phyloP scores from a whole-genome alignment of 345 rosid species.

The Eucalyptus regnans region DNA sequence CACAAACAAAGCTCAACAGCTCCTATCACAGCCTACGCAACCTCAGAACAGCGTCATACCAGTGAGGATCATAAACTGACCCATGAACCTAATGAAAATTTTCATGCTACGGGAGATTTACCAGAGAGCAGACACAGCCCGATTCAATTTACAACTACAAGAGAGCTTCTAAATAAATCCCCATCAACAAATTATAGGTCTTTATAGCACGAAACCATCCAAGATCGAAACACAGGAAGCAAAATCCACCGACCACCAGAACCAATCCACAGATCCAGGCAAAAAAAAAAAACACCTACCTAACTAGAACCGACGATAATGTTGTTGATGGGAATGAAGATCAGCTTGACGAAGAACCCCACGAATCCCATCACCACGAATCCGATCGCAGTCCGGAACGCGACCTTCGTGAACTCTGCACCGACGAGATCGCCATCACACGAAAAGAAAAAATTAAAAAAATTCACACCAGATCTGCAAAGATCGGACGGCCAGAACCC shows the following conservation, averaged over 20 bases:
- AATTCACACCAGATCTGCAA: not conserved
- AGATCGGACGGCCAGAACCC: not conserved
- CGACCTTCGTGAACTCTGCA: constrained; percentile 63
- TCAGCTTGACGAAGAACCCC: constrained; percentile 72
- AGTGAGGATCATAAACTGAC: not conserved
- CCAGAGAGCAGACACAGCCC: not conserved
- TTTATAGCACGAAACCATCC: not conserved
- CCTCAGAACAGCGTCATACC: not conserved
- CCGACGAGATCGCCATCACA: not conserved
- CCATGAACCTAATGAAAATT: not conserved
- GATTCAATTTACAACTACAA: not conserved
- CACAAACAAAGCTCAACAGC: not conserved
- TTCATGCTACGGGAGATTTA: not conserved
- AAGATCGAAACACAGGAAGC: not conserved
- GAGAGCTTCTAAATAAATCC: not conserved
- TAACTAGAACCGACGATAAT: constrained; percentile 68
- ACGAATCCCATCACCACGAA: constrained; percentile 88
- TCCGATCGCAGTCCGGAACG: constrained; percentile 79
- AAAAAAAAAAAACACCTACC: not conserved
- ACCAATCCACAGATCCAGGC: not conserved
- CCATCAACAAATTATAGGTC: not conserved
- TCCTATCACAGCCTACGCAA: not conserved
- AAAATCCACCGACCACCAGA: not conserved
- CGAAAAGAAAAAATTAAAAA: not conserved
- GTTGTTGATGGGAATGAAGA: constrained; percentile 87